phyloP scores from a whole-genome alignment of 2,329 filamentous ascomycete genomes.

The Aureobasidium sp. region DNA sequence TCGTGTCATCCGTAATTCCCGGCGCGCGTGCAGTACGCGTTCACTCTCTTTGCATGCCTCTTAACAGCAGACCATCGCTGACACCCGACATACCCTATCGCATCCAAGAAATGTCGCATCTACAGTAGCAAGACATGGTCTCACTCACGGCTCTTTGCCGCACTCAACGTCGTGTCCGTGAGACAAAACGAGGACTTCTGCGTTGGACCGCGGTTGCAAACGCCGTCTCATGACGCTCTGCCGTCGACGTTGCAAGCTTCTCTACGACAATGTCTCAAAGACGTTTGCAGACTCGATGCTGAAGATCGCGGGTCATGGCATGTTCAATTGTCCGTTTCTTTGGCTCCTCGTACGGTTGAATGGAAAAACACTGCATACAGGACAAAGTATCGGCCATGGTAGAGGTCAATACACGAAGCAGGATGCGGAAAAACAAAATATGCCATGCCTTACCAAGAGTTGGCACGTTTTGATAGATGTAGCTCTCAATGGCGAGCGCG shows the following conservation, averaged over 20 bases:
- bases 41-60: not conserved
- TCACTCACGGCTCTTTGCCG: not conserved
- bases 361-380: not conserved
- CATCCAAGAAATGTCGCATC: not conserved
- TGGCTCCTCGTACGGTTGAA: not conserved
- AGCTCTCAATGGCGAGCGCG: not conserved
- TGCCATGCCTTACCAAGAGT: not conserved
- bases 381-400: not conserved
- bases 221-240: constrained; percentile 3
- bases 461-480: constrained; percentile 7
- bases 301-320: not conserved
- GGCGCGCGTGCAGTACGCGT: not conserved
- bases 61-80: not conserved
- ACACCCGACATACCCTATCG: not conserved
- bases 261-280: not conserved
- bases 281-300: not conserved
- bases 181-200: not conserved
- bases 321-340: not conserved
- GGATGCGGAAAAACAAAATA: not conserved
- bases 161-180: not conserved
- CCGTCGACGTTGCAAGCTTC: not conserved
- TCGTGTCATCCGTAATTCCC: not conserved
- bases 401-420: not conserved
- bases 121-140: not conserved
- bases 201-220: not conserved